Conservation (phyloP, 495 filamentous ascomycete genomes). For the Daldinia grandis region DNA sequence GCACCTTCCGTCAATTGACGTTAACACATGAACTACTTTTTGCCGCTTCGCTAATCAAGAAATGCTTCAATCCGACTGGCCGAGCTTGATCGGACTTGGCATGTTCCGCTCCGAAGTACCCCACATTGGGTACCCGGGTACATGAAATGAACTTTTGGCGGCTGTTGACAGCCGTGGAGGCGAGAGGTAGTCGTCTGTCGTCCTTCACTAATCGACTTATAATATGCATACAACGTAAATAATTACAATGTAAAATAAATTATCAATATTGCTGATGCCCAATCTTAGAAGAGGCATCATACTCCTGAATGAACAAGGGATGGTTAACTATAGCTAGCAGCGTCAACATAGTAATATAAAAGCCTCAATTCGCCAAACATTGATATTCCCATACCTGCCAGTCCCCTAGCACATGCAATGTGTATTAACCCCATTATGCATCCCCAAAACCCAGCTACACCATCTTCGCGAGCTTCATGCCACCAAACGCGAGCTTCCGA, state of each 20-base stretch:
- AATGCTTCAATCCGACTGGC: slow-evolving; percentile 41
- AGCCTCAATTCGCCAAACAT: neutral
- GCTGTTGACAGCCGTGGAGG: slow-evolving; percentile 4
- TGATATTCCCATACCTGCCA: neutral
- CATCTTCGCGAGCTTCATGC: slow-evolving; percentile 21
- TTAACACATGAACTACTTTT: slow-evolving; percentile 38
- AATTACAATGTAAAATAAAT: neutral
- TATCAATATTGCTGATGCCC: neutral
- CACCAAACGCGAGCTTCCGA: slow-evolving; percentile 27
- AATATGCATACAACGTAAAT: neutral
- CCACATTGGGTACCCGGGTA: slow-evolving; percentile 7
- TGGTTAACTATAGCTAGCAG: neutral
- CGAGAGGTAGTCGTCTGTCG: too few relatives aligned
- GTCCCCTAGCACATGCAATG: neutral
- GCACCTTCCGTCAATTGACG: slow-evolving; percentile 35
- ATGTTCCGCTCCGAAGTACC: slow-evolving; percentile 11
- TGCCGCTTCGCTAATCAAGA: slow-evolving; percentile 48
- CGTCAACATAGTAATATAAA: neutral
- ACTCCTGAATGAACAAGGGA: neutral
- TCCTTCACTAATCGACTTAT: too few relatives aligned
- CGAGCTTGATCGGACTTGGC: neutral
- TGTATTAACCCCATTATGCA: neutral
- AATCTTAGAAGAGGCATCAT: neutral
- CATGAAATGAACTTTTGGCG: neutral
- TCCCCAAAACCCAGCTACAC: slow-evolving; percentile 1